Conservation (phyloP, 1,284 basidiomycete species). For the Ceratobasidium sp. region DNA sequence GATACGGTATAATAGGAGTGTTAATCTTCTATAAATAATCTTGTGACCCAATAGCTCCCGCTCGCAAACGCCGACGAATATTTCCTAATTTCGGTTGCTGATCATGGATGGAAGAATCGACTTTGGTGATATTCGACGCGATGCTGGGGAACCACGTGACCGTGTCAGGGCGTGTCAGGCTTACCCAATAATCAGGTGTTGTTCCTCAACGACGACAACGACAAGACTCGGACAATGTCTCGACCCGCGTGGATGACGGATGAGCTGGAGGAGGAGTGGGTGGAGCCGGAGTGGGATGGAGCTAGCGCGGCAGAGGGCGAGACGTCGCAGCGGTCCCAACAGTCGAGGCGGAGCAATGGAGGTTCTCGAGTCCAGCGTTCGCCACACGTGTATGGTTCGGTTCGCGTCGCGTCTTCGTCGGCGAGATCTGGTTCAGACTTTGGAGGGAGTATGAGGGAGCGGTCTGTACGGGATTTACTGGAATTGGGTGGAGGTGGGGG, state of each 20-base stretch:
- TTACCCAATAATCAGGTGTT: constrained; percentile 35
- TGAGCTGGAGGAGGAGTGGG: constrained; percentile 61
- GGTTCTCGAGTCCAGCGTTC: constrained; percentile 20
- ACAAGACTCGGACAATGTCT: constrained; percentile 49
- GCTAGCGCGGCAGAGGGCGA: constrained; percentile 3
- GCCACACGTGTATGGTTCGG: constrained; percentile 29
- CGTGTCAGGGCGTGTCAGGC: constrained; percentile 33
- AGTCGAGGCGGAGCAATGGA: constrained; percentile 23
- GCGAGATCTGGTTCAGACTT: background rate
- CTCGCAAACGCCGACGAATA: too few relatives aligned
- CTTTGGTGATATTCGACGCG: too few relatives aligned
- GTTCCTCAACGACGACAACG: constrained; percentile 24
- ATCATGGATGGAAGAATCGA: too few relatives aligned
- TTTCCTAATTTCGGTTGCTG: too few relatives aligned
- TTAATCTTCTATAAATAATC: too few relatives aligned
- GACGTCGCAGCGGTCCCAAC: constrained; percentile 28
- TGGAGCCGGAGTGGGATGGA: constrained; percentile 53
- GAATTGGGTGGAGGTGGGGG: constrained; percentile 12
- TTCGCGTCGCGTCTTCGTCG: constrained; percentile 24
- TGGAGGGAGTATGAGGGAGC: constrained; percentile 28
- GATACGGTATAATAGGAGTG: too few relatives aligned
- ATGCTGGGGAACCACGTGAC: constrained; percentile 15
- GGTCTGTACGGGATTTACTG: constrained; percentile 32
- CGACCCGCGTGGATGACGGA: constrained; percentile 60
- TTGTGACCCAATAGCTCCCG: too few relatives aligned